Evolutionary conservation across 441 rosid species (phyloP), one percentile per base, ranked within the genome.

Genomic region (Viola pubescens): DNA sequence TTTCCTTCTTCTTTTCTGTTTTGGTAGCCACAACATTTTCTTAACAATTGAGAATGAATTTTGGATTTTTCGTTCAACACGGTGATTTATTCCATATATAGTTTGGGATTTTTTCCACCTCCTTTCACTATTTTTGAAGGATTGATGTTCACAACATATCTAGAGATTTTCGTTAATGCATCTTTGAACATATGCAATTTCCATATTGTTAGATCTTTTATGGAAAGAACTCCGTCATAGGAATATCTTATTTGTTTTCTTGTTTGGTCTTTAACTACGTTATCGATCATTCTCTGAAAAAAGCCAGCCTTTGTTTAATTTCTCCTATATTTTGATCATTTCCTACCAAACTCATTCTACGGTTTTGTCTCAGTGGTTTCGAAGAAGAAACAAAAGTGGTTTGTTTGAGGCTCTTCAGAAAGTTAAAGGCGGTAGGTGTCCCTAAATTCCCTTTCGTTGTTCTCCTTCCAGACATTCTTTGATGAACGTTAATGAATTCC

Each of bases 361-460:
- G 46, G 5, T 59, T 60, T 48, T 34, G 37, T 74, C 65, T 10
- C 71, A 83, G 98, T 42, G 72, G 48, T 87, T 92, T 64, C 70
- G 68, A 38, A 54, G 57, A 41, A 84, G 61, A 71, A 80, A 59
- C 63, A 87, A 84, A 81, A 75, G 67, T 45, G 91, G 89, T 66
- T 72, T 91, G 48, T 72, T 13, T 55, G 97, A 92, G 77, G 98
- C 98, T 63, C 94, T 89, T 58, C 83, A 75, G 72, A 92, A 89
- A 62, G 76, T 92, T 50, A 89, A 92, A 79, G 77, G 56, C 42
- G 98, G 98, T 87, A 70, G 48, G 58, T 14, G 5, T 8, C 37
- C 9, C 34, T 26, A 38, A 6, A 9, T 7, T 2, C 6, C 11
- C 26, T 19, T 44, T 4, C 9, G 34, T 13, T 6, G 3, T 7